Conservation (phyloP, 441 rosid genomes). For the Erysimum pusillum region DNA sequence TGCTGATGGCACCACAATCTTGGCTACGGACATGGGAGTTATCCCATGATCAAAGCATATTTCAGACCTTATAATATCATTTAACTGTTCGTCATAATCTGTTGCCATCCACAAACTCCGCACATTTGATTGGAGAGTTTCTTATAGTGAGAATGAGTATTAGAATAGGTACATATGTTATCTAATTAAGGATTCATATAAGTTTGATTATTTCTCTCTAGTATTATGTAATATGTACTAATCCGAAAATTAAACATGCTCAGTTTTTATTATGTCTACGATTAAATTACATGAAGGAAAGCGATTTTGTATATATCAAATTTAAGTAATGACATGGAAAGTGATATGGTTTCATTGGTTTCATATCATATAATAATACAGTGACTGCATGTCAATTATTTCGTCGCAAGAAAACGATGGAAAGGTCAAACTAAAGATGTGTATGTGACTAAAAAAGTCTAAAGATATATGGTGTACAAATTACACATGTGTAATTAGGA, state of each 20-base stretch:
- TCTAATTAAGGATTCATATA: background rate
- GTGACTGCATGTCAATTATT: constrained; percentile 30
- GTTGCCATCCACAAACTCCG: background rate
- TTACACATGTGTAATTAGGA: constrained; percentile 15
- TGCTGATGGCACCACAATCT: constrained; percentile 8
- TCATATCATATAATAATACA: constrained; percentile 4
- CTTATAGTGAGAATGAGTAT: background rate
- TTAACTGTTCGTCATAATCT: background rate
- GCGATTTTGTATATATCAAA: background rate
- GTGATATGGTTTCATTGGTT: constrained; percentile 13
- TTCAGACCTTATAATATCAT: background rate
- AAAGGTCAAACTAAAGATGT: constrained; percentile 37
- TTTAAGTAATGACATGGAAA: background rate
- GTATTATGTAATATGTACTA: background rate
- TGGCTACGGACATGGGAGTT: background rate
- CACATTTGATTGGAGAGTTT: background rate
- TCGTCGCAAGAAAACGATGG: constrained; percentile 26
- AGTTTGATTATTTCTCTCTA: background rate
- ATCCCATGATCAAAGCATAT: constrained; percentile 3
- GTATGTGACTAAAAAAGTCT: constrained; percentile 4
- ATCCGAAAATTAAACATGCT: background rate
- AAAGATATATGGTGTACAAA: constrained; percentile 23
- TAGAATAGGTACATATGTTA: background rate
- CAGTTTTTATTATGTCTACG: background rate
- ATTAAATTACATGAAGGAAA: constrained; percentile 8